Conservation (phyloP, 192 early-diverging fungal genomes). For the Backusella sp. region DNA sequence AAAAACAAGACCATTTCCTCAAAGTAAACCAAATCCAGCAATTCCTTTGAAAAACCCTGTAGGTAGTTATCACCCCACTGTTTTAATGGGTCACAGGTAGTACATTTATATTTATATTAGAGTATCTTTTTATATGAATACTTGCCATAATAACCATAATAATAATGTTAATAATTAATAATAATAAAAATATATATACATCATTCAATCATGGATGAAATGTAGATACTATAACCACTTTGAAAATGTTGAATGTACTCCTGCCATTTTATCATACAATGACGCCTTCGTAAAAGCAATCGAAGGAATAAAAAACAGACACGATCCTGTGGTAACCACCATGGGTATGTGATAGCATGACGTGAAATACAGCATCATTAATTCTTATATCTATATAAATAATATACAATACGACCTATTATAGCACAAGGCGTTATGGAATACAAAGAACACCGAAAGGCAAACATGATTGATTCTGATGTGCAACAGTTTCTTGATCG, state of each 20-base stretch:
- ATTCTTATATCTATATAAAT: background rate
- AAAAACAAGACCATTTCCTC: conserved; percentile 26
- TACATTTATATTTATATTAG: background rate
- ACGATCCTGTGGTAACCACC: conserved; percentile 89
- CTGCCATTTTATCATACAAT: conserved; percentile 76
- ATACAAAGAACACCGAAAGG: conserved; percentile 66
- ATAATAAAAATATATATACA: background rate
- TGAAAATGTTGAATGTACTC: conserved; percentile 58
- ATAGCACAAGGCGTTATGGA: conserved; percentile 91
- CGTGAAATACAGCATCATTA: background rate
- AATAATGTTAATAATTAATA: background rate
- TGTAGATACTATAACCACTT: conserved; percentile 46
- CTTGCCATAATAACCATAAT: background rate
- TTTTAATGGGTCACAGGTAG: conserved; percentile 54
- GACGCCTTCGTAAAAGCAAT: conserved; percentile 82
- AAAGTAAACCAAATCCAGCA: conserved; percentile 44
- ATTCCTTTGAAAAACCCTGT: conserved; percentile 16
- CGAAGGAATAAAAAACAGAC: conserved; percentile 88
- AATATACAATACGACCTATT: background rate
- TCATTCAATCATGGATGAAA: background rate
- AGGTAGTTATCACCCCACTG: conserved; percentile 3
- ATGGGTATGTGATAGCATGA: conserved; percentile 51
- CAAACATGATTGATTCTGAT: conserved; percentile 58
- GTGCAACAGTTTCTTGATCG: conserved; percentile 92
- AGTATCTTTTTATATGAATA: background rate